A percentile compares a stretch with the other conserved stretches of the same genome.
phyloP scores from a whole-genome alignment of 1,284 basidiomycete genomes.

The Vanrija sp. region DNA sequence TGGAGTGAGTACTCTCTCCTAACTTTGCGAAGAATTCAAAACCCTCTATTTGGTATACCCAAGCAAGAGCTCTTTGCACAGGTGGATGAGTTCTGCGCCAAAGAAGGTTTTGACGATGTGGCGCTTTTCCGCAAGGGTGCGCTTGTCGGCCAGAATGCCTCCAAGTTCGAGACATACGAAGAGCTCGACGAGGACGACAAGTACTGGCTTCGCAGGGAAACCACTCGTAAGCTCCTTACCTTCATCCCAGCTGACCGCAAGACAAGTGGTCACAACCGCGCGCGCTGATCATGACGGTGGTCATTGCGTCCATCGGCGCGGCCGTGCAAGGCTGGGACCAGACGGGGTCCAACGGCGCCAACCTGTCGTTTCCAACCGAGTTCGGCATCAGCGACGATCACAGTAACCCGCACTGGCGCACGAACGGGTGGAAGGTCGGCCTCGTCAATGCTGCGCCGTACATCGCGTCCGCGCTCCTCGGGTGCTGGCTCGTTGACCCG shows the following conservation, averaged over 20 bases:
- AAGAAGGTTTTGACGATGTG: constrained; percentile 50
- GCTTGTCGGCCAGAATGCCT: constrained; percentile 59
- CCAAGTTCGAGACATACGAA: constrained; percentile 55
- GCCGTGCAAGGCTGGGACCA: constrained; percentile 44
- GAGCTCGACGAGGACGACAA: constrained; percentile 63
- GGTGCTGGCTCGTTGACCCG: constrained; percentile 66
- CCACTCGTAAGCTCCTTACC: constrained; percentile 41
- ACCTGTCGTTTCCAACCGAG: constrained; percentile 63
- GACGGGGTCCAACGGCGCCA: constrained; percentile 53
- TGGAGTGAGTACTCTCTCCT: no score
- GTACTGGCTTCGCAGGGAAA: constrained; percentile 52
- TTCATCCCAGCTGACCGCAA: no score
- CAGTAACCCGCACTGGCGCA: constrained; percentile 27
- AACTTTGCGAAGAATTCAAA: constrained; percentile 23
- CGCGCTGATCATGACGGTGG: constrained; percentile 22
- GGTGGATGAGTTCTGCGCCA: constrained; percentile 57
- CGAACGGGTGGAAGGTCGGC: constrained; percentile 66
- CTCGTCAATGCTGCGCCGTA: constrained; percentile 53
- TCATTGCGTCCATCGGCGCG: constrained; percentile 32
- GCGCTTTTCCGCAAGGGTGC: constrained; percentile 59
- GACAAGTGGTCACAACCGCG: constrained; percentile 61
- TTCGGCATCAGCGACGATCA: constrained; percentile 55
- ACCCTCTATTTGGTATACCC: constrained; percentile 27
- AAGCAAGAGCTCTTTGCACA: constrained; percentile 54
- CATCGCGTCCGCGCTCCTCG: constrained; percentile 18